Evolutionary conservation across 73 alveolate genomes (phyloP), one percentile per base, ranked within the genome.

Genomic region (Durusdinium trenchii): DNA sequence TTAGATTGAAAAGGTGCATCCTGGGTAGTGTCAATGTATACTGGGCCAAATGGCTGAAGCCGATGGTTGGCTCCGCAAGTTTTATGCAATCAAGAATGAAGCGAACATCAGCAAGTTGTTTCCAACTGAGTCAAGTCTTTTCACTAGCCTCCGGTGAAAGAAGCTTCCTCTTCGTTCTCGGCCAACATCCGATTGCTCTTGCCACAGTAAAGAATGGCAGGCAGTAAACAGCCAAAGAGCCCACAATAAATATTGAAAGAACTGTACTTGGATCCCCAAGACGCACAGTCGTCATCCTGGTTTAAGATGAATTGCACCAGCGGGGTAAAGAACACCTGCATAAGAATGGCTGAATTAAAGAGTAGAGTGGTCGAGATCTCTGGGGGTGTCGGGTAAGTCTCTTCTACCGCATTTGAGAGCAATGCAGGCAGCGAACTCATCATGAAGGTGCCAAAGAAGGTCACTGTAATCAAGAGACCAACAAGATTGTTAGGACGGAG

Each of bases 221-320:
- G 97, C 57, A 91, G 45, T 45, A 91, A 47, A 43, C 97, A 91
- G 48, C 97, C 97, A 35, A 91, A 46, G 35, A 48, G 48, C 20
- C 89, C 97, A 40, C 67, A 40, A n/a, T 30, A 91, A 30, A 91
- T 35, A 36, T 69, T 52, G 57, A 91, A 91, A 43, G 61, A 48
- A 76, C 97, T 91, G n/a, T 91, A 91, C 32, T 50, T 32, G n/a
- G 97, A 91, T 30, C 97, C 97, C 97, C 97, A 91, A 14, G 97
- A 91, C 36, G 97, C 67, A 47, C 97, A 91, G 35, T 75, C 85
- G 6, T 69, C 97, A 23, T 76, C 89, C 57, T 91, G 97, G 40
- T 83, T 51, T 51, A 83, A 26, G 1, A 51, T 47, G 38, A 10
- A 28, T 52, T 83, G 94, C 16, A 75, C 94, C 38, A 91, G 45